A percentile compares a stretch with the other conserved stretches of the same genome.
These are phyloP conservation scores for Trichoderma gamsii DNA, from an alignment of 495 filamentous ascomycete species.

Conservation along the genomic window DNA sequence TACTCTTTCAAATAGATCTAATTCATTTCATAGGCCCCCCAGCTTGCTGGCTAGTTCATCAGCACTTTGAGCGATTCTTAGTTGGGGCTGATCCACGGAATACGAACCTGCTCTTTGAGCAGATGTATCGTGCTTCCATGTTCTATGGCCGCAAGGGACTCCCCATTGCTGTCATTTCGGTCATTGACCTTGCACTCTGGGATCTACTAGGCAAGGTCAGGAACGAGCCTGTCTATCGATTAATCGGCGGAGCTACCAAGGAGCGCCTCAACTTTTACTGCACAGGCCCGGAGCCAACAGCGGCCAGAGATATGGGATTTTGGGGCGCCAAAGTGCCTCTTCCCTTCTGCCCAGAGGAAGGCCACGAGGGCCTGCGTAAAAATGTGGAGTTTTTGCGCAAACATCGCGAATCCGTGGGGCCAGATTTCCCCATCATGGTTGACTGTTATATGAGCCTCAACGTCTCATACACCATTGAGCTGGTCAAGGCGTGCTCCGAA, in stretches of 20 bases:
- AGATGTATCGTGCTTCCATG: slow-evolving; percentile 92
- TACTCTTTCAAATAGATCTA: neutral
- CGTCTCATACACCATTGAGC: slow-evolving; percentile 84
- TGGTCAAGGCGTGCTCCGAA: slow-evolving; percentile 71
- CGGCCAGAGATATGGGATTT: slow-evolving; percentile 78
- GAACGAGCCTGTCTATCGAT: slow-evolving; percentile 87
- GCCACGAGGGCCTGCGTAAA: slow-evolving; percentile 70
- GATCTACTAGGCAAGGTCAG: slow-evolving; percentile 84
- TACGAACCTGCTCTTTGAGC: slow-evolving; percentile 82
- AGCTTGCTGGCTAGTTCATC: slow-evolving; percentile 84
- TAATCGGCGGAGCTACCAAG: slow-evolving; percentile 82
- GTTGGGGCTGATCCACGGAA: slow-evolving; percentile 83
- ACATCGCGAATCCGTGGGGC: slow-evolving; percentile 76
- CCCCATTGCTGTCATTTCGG: slow-evolving; percentile 82
- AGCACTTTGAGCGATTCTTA: slow-evolving; percentile 87
- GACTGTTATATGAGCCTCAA: slow-evolving; percentile 96
- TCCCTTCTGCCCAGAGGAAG: slow-evolving; percentile 83
- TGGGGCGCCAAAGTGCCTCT: slow-evolving; percentile 83
- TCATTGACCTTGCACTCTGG: slow-evolving; percentile 89
- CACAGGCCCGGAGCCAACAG: slow-evolving; percentile 75
- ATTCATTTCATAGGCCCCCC: slow-evolving; percentile 52
- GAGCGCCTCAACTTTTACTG: slow-evolving; percentile 85
- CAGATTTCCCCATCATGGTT: slow-evolving; percentile 87
- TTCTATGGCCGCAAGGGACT: slow-evolving; percentile 93
- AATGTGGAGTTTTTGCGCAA: slow-evolving; percentile 82